These are phyloP conservation scores for Saturnispora saitoi DNA, from an alignment of 805 yeast genomes.

Conservation along the genomic window DNA sequence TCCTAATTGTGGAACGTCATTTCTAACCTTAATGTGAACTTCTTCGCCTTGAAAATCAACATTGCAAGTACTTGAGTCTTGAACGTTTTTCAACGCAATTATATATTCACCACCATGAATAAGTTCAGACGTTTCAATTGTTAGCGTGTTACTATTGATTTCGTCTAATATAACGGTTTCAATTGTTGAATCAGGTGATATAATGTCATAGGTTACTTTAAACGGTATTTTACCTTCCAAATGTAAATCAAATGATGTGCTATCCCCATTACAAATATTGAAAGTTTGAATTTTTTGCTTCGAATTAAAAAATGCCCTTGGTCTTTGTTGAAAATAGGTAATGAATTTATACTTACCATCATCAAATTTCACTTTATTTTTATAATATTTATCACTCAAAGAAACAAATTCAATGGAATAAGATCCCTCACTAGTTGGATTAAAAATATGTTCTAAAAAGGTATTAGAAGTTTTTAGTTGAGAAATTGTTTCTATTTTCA, in stretches of 20 bases:
- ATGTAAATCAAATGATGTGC: conserved; percentile 41
- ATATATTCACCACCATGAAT: conserved; percentile 65
- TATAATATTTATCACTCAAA: conserved; percentile 56
- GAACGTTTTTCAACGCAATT: conserved; percentile 52
- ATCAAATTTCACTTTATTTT: conserved; percentile 24
- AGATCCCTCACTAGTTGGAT: conserved; percentile 74
- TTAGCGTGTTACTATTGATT: conserved; percentile 30
- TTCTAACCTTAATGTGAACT: conserved; percentile 56
- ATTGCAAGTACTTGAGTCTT: conserved; percentile 71
- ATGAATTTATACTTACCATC: conserved; percentile 44
- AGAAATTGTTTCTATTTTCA: conserved; percentile 22
- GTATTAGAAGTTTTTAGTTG: conserved; percentile 27
- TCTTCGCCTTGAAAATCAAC: conserved; percentile 62
- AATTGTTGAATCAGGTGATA: conserved; percentile 45
- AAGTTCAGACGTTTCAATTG: conserved; percentile 48
- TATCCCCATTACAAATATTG: conserved; percentile 26
- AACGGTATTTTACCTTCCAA: conserved; percentile 81
- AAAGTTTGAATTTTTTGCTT: conserved; percentile 15
- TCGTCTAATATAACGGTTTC: conserved; percentile 34
- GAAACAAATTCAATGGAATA: conserved; percentile 65
- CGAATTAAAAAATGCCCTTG: conserved; percentile 39
- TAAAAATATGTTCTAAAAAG: conserved; percentile 45
- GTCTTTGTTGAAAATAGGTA: conserved; percentile 65
- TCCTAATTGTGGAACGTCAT: conserved; percentile 50
- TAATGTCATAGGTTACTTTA: conserved; percentile 55